Percentiles rank a stretch among this genome's conserved stretches.
These are phyloP conservation scores for Nepenthes mirabilis DNA, from an alignment of 148 eudicot genomes.

Conservation along the genomic window DNA sequence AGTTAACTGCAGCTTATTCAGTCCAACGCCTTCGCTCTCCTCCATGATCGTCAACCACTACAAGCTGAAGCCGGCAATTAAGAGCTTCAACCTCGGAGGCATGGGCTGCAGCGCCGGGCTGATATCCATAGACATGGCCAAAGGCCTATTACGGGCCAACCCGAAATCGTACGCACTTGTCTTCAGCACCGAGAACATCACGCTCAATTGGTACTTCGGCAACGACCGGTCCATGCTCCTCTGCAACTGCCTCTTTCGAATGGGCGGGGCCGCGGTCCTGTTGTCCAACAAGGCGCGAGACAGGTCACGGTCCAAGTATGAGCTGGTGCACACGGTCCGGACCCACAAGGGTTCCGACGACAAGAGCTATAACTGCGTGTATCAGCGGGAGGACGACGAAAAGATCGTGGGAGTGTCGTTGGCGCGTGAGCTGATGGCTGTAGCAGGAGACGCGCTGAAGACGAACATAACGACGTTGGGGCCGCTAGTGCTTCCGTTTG, in stretches of 20 bases:
- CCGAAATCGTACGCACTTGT: constrained; percentile 54
- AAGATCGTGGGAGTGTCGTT: constrained; percentile 53
- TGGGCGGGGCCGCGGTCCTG: constrained; percentile 77
- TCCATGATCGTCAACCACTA: constrained; percentile 83
- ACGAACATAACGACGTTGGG: constrained; percentile 77
- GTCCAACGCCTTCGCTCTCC: constrained; percentile 71
- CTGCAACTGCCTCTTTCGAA: constrained; percentile 67
- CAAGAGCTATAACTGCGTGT: constrained; percentile 59
- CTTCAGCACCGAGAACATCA: constrained; percentile 65
- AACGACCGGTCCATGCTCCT: constrained; percentile 73
- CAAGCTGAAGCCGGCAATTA: constrained; percentile 47
- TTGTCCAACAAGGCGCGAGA: constrained; percentile 48
- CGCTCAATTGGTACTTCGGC: constrained; percentile 73
- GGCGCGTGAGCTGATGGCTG: constrained; percentile 70
- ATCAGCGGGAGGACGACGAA: constrained; percentile 53
- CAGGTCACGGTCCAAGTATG: constrained; percentile 41
- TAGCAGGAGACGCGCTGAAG: constrained; percentile 74
- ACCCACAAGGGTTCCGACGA: constrained; percentile 73
- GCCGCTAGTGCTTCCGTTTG: constrained; percentile 56
- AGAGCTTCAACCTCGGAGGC: constrained; percentile 56
- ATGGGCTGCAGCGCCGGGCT: constrained; percentile 88
- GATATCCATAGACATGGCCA: constrained; percentile 65
- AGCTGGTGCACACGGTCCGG: constrained; percentile 61
- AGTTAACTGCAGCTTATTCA: constrained; percentile 72
- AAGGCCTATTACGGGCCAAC: constrained; percentile 40